These are phyloP conservation scores for Collariella sp. DNA, from an alignment of 495 filamentous ascomycete species.

Conservation along the genomic window DNA sequence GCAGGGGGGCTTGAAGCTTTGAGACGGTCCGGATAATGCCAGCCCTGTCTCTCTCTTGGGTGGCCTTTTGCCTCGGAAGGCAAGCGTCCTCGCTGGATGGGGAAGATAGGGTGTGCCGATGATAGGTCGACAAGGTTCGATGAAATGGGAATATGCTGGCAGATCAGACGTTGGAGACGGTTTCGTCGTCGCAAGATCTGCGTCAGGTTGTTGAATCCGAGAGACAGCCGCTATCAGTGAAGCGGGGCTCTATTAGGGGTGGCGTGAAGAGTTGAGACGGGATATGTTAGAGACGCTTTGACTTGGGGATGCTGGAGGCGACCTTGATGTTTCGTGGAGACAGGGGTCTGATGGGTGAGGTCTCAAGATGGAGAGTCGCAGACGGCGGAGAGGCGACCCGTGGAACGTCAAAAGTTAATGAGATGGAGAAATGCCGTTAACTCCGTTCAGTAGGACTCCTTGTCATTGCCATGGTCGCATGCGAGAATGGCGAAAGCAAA, in stretches of 20 bases:
- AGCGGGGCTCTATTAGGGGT: constrained; percentile 17
- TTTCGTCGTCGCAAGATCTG: constrained; percentile 33
- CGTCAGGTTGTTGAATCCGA: constrained; percentile 29
- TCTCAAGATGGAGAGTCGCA: neutral
- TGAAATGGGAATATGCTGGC: constrained; percentile 7
- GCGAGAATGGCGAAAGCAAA: neutral
- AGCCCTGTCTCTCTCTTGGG: neutral
- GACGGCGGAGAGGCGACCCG: neutral
- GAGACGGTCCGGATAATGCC: neutral
- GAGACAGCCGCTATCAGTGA: constrained; percentile 28
- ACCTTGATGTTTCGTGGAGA: constrained; percentile 34
- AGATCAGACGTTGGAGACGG: constrained; percentile 31
- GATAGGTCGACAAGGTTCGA: constrained; percentile 8
- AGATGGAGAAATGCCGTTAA: neutral
- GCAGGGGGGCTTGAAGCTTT: constrained; percentile 4
- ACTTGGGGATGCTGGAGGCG: constrained; percentile 22
- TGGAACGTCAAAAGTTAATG: neutral
- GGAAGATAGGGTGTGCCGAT: neutral
- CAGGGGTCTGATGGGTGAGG: constrained; percentile 21
- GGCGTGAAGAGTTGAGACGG: constrained; percentile 36
- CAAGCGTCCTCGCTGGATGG: neutral
- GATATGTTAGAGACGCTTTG: constrained; percentile 36
- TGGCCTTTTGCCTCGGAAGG: neutral
- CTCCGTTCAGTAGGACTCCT: neutral
- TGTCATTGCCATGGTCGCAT: neutral